phyloP scores from a whole-genome alignment of 306 rosid genomes.

The Morella rubra region DNA sequence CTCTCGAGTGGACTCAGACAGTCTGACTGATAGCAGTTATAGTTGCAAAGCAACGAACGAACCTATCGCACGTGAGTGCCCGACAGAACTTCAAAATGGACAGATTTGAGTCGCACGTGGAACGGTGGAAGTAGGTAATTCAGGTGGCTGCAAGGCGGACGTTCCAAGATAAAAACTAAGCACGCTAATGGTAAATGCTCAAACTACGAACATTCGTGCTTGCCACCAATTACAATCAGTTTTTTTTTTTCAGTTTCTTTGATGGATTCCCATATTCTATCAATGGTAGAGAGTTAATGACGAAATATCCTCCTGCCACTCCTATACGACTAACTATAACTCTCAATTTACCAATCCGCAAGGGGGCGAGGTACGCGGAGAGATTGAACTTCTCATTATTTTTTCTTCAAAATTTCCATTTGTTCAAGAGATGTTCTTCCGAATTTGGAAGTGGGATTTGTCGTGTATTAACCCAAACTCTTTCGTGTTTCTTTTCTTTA shows the following conservation, averaged over 20 bases:
- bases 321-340: too few species aligned
- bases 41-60: not conserved
- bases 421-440: not conserved
- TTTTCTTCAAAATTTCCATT: not conserved
- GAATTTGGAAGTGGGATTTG: not conserved
- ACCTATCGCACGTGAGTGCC: conserved; percentile 7
- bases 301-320: too few species aligned
- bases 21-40: not conserved
- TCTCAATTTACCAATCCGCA: too few species aligned
- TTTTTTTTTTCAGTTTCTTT: too few species aligned
- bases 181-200: too few species aligned
- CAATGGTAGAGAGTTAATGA: too few species aligned
- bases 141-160: not conserved
- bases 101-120: not conserved
- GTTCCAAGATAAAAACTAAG: too few species aligned
- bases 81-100: not conserved
- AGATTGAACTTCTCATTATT: not conserved
- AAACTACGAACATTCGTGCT: too few species aligned
- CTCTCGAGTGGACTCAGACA: not conserved
- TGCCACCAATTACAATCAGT: too few species aligned
- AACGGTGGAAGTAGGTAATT: not conserved
- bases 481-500: not conserved
- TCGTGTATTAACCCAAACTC: not conserved
- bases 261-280: too few species aligned
- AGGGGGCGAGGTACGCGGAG: too few species aligned